phyloP scores from a whole-genome alignment of 768 basidiomycete genomes.

The Naganishia randhawae region DNA sequence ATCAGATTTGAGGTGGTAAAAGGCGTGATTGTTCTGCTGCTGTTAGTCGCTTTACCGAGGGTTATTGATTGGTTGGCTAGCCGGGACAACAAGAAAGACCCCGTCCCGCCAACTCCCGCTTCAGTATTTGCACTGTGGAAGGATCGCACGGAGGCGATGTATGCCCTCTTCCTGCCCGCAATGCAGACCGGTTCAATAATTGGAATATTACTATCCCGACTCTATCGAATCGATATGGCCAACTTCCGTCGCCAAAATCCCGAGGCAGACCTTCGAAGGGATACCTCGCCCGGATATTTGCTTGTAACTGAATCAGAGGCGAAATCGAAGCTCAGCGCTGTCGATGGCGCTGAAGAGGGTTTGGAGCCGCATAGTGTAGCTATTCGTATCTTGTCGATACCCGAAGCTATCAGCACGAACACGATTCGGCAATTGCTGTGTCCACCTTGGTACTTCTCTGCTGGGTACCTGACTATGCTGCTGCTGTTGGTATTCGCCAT shows the following conservation, averaged over 20 bases:
- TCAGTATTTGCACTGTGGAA: slow-evolving; percentile 1
- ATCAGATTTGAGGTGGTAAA: not conserved
- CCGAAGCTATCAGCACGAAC: not conserved
- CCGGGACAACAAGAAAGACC: not conserved
- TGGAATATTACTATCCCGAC: not conserved
- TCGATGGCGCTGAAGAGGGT: not conserved
- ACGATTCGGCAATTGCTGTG: not conserved
- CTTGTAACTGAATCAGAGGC: not conserved
- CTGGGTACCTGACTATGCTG: not conserved
- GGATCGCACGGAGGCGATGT: not conserved
- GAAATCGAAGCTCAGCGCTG: not conserved
- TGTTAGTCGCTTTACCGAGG: not conserved
- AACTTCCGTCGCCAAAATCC: not conserved
- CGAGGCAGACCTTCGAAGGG: not conserved
- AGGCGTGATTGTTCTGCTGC: not conserved
- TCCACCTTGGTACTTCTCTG: not conserved
- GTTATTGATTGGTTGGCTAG: not conserved
- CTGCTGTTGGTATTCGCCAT: slow-evolving; percentile 6
- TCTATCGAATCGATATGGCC: slow-evolving; percentile 6
- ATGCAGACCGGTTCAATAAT: not conserved
- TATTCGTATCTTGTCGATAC: not conserved
- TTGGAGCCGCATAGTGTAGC: too few species aligned
- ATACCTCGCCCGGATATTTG: not conserved
- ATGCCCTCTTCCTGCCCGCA: slow-evolving; percentile 4
- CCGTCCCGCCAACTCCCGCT: not conserved